phyloP scores from a whole-genome alignment of 1,139 yeast species.

The Scheffersomyces segobiensis region DNA sequence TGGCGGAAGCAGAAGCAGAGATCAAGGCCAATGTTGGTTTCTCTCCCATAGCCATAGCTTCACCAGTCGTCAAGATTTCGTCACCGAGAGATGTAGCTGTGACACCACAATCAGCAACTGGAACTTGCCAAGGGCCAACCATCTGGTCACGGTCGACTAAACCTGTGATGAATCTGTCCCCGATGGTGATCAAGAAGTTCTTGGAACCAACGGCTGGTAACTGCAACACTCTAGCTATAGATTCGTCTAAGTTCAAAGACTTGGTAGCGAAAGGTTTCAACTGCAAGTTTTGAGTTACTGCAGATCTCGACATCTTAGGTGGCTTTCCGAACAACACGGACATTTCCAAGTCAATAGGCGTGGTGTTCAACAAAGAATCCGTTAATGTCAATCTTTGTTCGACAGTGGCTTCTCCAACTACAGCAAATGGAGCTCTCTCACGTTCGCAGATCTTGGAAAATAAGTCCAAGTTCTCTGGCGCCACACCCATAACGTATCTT shows the following conservation, averaged over 20 bases:
- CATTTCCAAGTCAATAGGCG: constrained; percentile 97
- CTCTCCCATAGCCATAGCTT: constrained; percentile 98
- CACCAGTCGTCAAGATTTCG: constrained; percentile 74
- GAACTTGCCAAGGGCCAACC: constrained; percentile 99
- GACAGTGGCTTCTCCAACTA: constrained; percentile 90
- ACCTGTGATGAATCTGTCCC: constrained; percentile 96
- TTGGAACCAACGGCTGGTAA: constrained; percentile 96
- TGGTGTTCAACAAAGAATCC: constrained; percentile 70
- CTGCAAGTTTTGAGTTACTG: constrained; percentile 61
- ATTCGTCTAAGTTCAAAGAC: constrained; percentile 50
- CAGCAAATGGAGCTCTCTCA: constrained; percentile 95
- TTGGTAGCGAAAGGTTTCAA: constrained; percentile 47
- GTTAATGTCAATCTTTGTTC: constrained; percentile 82
- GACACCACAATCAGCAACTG: constrained; percentile 99
- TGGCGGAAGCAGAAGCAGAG: constrained; percentile 94
- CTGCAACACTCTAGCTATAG: constrained; percentile 78
- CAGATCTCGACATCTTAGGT: constrained; percentile 88
- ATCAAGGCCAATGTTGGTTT: constrained; percentile 89
- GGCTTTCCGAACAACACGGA: constrained; percentile 96
- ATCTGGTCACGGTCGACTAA: constrained; percentile 96
- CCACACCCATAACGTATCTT: constrained; percentile 91
- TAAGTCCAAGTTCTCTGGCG: constrained; percentile 69
- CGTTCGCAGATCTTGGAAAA: constrained; percentile 85
- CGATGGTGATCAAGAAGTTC: constrained; percentile 92
- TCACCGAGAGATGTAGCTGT: constrained; percentile 89